Base-by-base conservation (phyloP, 768 basidiomycete species). In the Mycena kentingensis region DNA sequence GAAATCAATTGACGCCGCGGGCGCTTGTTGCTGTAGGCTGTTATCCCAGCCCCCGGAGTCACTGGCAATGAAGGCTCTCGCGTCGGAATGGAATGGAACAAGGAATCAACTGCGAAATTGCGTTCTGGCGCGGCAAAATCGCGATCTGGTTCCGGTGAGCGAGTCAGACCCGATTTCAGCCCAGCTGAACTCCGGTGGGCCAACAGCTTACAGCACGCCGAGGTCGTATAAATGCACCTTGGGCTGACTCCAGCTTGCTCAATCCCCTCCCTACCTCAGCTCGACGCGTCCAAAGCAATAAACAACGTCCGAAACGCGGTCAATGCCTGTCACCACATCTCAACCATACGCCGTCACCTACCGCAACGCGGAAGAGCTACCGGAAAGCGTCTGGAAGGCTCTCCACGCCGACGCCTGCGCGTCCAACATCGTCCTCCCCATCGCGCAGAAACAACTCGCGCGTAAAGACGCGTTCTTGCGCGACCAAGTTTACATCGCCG, bases 361-460 rank as follows among this genome's bases (percentile, higher is more conserved):
- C 58, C 25, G 32, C 11, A 63, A 63, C 18, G 72, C 77, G 0
- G 41, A 59, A 4, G 63, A 71, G 15, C 58, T 82, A 5, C 74
- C 83, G 4, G 2, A 13, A 2, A 51, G 62, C 8, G 75, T 75
- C 10, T 71, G 73, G 67, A 57, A 64, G 2, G 65, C 67, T 3
- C 66, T 84, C 11, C 54, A 65, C 6, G 57, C 53, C 7, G 57
- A 77, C 35, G 70, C 74, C 21, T 64, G 69, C 16, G 66, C 73
- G 36, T 75, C 77, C 5, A 79, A 79, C 49, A 57, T 68, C 22
- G 67, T 78, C 13, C 68, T 79, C 3, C 79, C 79, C 7, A 57
- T 62, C 13, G 63, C 73, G 15, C 52, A 21, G 59, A 66, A 52
- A 13, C 56, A 34, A 24, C 39, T 29, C 27, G 42, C 41, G 58